These are phyloP conservation scores for Pinus albicaulis DNA, from an alignment of 75 land plant species.

Conservation along the genomic window DNA sequence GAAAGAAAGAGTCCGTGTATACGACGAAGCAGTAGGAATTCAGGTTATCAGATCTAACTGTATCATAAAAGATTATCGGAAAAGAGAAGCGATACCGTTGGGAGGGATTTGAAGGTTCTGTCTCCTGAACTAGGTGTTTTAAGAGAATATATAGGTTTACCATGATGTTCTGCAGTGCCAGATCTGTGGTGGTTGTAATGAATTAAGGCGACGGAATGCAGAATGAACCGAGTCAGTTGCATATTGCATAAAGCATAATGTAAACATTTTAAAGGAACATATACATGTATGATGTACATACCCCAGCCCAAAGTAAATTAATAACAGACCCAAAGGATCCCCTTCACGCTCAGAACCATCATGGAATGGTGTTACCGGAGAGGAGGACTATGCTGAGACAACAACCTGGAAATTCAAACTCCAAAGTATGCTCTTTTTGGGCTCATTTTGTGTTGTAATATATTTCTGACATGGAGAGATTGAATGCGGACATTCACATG, in stretches of 20 bases:
- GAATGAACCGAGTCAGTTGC: too few relatives aligned
- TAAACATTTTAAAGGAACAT: not conserved
- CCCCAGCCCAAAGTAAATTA: not conserved
- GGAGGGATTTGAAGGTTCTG: not conserved
- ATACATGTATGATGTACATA: too few relatives aligned
- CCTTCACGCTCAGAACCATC: not conserved
- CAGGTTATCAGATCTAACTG: not conserved
- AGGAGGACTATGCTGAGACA: not conserved
- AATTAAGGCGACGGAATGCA: not conserved
- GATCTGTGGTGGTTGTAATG: conserved; percentile 5
- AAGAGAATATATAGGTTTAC: not conserved
- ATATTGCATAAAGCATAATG: not conserved
- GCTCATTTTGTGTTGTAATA: not conserved
- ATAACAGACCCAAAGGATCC: not conserved
- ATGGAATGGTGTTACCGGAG: not conserved
- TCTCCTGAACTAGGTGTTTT: not conserved
- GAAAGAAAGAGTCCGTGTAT: not conserved
- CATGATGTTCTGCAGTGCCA: not conserved
- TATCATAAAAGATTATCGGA: not conserved
- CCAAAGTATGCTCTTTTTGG: not conserved
- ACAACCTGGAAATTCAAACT: not conserved
- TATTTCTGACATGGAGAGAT: not conserved
- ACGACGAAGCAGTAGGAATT: not conserved
- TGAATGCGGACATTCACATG: not conserved
- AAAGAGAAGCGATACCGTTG: not conserved